These are phyloP conservation scores for Geotrichum histeridarum DNA, from an alignment of 1,139 yeast species.

Conservation along the genomic window DNA sequence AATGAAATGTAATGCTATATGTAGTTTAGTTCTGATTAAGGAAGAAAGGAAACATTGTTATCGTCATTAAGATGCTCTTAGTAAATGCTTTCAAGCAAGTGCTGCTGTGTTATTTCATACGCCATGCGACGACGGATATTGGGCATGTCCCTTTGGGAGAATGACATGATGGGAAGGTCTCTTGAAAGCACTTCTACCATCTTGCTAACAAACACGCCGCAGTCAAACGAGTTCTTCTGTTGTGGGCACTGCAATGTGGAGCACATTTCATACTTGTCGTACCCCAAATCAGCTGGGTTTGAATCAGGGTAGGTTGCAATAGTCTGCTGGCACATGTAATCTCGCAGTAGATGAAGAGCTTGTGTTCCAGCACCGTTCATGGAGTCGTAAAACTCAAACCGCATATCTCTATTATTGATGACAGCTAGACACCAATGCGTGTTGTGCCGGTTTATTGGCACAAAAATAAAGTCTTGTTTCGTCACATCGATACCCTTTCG, in stretches of 20 bases:
- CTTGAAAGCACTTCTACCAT: slow-evolving; percentile 57
- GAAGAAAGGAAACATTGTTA: neutral
- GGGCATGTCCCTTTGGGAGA: slow-evolving; percentile 66
- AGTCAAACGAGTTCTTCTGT: slow-evolving; percentile 84
- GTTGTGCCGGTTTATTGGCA: slow-evolving; percentile 76
- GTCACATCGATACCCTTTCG: slow-evolving; percentile 68
- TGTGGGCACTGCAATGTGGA: slow-evolving; percentile 54
- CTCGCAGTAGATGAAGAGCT: slow-evolving; percentile 51
- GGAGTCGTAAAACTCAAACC: slow-evolving; percentile 74
- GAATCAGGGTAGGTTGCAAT: slow-evolving; percentile 28
- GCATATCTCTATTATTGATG: slow-evolving; percentile 54
- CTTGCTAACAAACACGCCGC: slow-evolving; percentile 90
- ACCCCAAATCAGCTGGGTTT: slow-evolving; percentile 37
- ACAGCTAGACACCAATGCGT: slow-evolving; percentile 93
- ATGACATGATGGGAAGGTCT: slow-evolving; percentile 45
- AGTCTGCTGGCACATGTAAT: slow-evolving; percentile 41
- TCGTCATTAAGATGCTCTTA: too few species aligned
- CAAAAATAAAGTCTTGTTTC: slow-evolving; percentile 57
- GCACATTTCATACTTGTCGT: slow-evolving; percentile 26
- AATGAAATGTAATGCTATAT: neutral
- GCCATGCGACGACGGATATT: slow-evolving; percentile 68
- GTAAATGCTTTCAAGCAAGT: neutral
- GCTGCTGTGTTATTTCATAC: slow-evolving; percentile 36
- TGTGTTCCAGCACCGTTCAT: slow-evolving; percentile 51
- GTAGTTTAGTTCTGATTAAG: neutral